phyloP scores from a whole-genome alignment of 1,139 yeast genomes.

The Candida tunisiensis region DNA sequence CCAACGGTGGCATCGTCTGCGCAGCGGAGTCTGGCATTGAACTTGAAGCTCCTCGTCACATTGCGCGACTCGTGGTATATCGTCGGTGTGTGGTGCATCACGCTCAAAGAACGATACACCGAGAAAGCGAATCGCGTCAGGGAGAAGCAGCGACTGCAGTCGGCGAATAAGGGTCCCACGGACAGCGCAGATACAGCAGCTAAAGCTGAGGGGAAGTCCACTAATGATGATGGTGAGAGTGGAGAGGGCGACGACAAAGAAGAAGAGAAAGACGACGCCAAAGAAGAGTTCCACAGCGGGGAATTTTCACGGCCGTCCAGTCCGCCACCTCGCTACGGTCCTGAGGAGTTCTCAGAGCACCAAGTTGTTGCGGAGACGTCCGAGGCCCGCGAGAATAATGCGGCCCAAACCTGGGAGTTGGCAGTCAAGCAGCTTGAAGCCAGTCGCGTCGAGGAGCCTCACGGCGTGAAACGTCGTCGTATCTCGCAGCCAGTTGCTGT shows the following conservation, averaged over 20 bases:
- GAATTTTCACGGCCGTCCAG: conserved; percentile 10
- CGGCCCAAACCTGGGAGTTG: no score
- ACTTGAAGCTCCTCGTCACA: conserved; percentile 15
- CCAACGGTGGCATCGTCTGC: conserved; percentile 14
- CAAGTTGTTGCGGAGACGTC: conserved; percentile 5
- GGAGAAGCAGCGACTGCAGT: no score
- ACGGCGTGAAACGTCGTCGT: no score
- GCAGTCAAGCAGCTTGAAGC: no score
- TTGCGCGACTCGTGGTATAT: conserved; percentile 20
- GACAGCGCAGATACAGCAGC: conserved; percentile 2
- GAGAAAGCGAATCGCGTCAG: conserved; percentile 4
- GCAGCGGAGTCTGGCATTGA: conserved; percentile 17
- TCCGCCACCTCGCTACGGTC: conserved; percentile 11
- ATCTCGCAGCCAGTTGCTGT: no score
- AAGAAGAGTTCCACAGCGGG: not conserved
- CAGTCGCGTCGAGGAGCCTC: no score
- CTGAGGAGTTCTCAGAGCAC: conserved; percentile 8
- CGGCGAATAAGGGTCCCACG: no score
- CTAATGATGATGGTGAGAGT: no score
- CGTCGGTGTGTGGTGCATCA: conserved; percentile 21
- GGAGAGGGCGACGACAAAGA: no score
- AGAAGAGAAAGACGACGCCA: not conserved
- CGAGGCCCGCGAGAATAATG: no score
- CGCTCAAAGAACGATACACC: conserved; percentile 17
- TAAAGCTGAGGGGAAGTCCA: no score